Evolutionary conservation across 108 stramenopile genomes (phyloP), one percentile per base, ranked within the genome.

Genomic region (Hondaea fermentalgiana): DNA sequence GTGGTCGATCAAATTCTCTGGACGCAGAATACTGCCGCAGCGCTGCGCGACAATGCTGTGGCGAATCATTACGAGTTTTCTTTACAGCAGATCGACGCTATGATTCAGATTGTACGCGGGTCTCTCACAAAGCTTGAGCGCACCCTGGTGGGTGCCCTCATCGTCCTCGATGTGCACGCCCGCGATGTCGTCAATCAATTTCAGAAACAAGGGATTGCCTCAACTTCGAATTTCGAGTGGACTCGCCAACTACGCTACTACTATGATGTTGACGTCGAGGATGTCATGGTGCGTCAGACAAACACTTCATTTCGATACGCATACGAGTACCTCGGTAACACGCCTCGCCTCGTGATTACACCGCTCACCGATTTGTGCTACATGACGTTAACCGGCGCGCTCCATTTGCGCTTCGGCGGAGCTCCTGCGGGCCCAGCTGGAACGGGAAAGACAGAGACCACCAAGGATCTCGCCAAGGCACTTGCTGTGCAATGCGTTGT

Each of bases 291-390:
- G n/a, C 90, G 91, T 19, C 93, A 94, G 88, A 94, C 93, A 44
- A 94, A 94, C 90, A 93, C 92, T 17, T 60, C 60, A 12, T 94
- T 94, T 60, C 55, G 69, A 2, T 94, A 93, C 87, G 93, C 92
- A 5, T 94, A 94, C 91, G 93, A 94, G 72, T 94, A 94, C 87
- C 89, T 94, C 35, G 93, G 93, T 23, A 94, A 94, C 64, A 87
- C 89, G 5, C 93, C 93, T 21, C 93, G 93, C 5, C 91, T 94
- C 14, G 93, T 94, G 69, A 94, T 95, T 87, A 93, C 93, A 19
- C 94, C 94, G 35, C 89, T 95, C 10, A 95, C 94, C 6, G 94
- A 95, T 49, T 64, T 91, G 5, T 95, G 94, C 59, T 94, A 93
- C 91, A 94, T 94, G 93, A 94, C 93, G 16, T 91, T 94, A 35